phyloP scores from a whole-genome alignment of 225 moss, liverwort and hornwort species.

The Takakia lepidozioides region DNA sequence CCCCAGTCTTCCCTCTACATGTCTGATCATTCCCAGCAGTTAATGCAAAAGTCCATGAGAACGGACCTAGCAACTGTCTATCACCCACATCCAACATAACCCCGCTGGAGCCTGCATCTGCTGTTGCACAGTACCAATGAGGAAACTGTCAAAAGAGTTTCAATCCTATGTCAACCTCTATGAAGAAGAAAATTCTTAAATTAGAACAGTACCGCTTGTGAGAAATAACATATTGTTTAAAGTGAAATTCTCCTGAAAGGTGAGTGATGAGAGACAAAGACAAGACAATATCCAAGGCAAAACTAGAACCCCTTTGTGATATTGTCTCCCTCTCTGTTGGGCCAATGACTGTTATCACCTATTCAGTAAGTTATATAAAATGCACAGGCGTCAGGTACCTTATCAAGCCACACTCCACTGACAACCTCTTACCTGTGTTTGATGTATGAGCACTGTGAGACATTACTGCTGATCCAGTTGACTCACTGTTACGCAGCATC shows the following conservation, averaged over 20 bases:
- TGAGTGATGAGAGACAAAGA: too few species aligned
- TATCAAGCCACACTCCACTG: too few species aligned
- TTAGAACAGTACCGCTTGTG: constrained; percentile 22
- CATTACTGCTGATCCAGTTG: too few species aligned
- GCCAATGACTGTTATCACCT: background rate
- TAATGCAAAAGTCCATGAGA: constrained; percentile 35
- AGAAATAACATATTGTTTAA: constrained; percentile 6
- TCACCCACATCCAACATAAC: constrained; percentile 18
- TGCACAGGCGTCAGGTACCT: too few species aligned
- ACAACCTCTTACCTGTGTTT: too few species aligned
- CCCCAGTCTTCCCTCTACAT: too few species aligned
- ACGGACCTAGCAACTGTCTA: constrained; percentile 25
- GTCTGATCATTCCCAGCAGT: too few species aligned
- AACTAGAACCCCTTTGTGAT: too few species aligned
- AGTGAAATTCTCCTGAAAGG: background rate
- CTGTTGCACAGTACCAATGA: background rate
- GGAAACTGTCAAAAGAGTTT: background rate
- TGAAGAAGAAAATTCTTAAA: background rate
- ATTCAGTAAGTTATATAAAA: too few species aligned
- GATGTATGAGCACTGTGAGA: too few species aligned
- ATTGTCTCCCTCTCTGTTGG: background rate
- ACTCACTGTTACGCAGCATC: constrained; percentile 19
- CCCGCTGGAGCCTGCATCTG: constrained; percentile 10
- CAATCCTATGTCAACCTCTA: constrained; percentile 3
- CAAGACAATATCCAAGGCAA: too few species aligned